Evolutionary conservation across 1,284 basidiomycete genomes (phyloP), one percentile per base, ranked within the genome.

Genomic region (Irpex lacteus): DNA sequence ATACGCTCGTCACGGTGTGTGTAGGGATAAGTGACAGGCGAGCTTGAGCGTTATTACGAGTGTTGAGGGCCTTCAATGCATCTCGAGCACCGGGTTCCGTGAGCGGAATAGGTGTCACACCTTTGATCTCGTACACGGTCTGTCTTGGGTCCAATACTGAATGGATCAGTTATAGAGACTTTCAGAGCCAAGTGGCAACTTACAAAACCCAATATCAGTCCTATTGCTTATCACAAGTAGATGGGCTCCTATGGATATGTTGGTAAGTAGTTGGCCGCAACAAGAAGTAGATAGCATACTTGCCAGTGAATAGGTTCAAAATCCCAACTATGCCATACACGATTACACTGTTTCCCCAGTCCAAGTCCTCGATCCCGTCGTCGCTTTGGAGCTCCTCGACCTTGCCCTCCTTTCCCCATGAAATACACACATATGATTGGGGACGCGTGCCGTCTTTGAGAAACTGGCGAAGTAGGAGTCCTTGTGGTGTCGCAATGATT

Each of bases 241-340:
- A 49, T 62, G 61, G 37, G 49, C 50, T 62, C 62, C 21, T n/a
- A 49, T 21, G 34, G n/a, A 59, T 7, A 32, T 59, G n/a, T 4
- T 40, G 5, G 11, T 26, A 26, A 26, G 26, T 26, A 26, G 26
- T 26, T 26, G 26, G 26, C 26, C 26, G 4, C 26, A 26, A 26
- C 26, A 26, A 26, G 26, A 26, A 26, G 26, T 13, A 56, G 53
- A 21, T 32, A 9, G 26, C 47, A n/a, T 64, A 59, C 56, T 50
- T 75, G 92, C 91, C 85, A 69, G 86, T 82, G 71, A 86, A 90
- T 37, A 94, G 75, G 66, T 87, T 85, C 66, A 93, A 71, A 18
- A 90, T 78, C 3, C 91, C 91, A 53, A 92, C 77, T 66, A 94
- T 82, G 8, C 91, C 91, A 73, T 91, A 88, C 11, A 91, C 81